Evolutionary conservation across 805 yeast genomes (phyloP).

Genomic region (Nakazawaea wickerhamii): DNA sequence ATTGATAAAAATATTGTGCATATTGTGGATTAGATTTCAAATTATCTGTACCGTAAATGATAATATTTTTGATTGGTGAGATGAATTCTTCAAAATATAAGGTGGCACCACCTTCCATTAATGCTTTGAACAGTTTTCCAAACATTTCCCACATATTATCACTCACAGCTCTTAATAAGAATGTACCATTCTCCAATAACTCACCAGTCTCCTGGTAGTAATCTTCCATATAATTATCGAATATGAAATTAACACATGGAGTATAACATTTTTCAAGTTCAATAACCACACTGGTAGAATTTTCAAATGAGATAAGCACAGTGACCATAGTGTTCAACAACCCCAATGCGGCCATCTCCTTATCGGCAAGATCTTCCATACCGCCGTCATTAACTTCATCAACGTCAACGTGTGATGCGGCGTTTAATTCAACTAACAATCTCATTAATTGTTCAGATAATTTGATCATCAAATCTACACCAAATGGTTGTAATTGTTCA

Average conservation of each 20-base stretch:
- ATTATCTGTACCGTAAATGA: conserved; percentile 50
- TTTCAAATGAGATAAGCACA: conserved; percentile 81
- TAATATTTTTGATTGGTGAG: conserved; percentile 68
- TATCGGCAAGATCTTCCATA: conserved; percentile 46
- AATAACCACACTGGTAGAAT: conserved; percentile 61
- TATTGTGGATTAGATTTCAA: conserved; percentile 42
- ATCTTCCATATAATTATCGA: conserved; percentile 64
- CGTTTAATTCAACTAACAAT: conserved; percentile 65
- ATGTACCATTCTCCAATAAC: conserved; percentile 70
- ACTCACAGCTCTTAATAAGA: conserved; percentile 53
- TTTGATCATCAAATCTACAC: conserved; percentile 54
- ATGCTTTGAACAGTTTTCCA: conserved; percentile 36
- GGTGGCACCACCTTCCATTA: conserved; percentile 45
- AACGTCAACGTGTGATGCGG: conserved; percentile 43
- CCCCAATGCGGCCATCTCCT: conserved; percentile 83
- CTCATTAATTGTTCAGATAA: conserved; percentile 72
- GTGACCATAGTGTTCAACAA: conserved; percentile 83
- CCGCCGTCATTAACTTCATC: conserved; percentile 47
- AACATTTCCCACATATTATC: conserved; percentile 75
- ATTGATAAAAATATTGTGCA: conserved; percentile 42
- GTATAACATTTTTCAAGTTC: conserved; percentile 67
- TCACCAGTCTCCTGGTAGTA: conserved; percentile 81
- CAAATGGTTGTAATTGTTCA: conserved; percentile 88
- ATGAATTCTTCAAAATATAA: conserved; percentile 70
- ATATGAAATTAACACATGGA: conserved; percentile 68